Conservation (phyloP, 176 grass and related monocot genomes). For the Guadua angustifolia region DNA sequence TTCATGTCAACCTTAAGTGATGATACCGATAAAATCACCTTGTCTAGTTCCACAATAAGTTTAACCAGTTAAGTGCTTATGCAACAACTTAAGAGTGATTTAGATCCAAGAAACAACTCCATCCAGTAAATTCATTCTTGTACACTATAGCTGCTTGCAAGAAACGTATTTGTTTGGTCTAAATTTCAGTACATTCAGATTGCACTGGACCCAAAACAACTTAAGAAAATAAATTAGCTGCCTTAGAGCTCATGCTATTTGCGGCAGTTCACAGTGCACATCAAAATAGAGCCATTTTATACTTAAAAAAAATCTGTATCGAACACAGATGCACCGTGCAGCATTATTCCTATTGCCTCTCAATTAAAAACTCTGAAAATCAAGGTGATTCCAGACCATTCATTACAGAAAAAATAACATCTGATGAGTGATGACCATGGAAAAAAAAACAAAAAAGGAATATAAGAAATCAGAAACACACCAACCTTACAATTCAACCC, state of each 20-base stretch:
- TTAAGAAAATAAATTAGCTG: background rate
- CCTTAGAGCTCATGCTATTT: background rate
- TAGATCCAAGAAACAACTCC: background rate
- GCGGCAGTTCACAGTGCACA: background rate
- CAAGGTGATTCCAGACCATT: background rate
- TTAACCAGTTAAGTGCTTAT: background rate
- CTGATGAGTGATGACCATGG: background rate
- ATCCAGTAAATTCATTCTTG: background rate
- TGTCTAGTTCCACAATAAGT: background rate
- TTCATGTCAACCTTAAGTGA: background rate
- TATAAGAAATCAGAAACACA: background rate
- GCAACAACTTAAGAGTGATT: background rate
- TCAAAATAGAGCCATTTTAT: background rate
- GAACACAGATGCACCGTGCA: background rate
- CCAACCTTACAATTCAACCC: conserved; percentile 10
- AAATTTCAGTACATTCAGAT: background rate
- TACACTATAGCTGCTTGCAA: background rate
- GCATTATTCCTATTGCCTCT: background rate
- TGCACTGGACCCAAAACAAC: background rate
- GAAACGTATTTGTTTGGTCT: background rate
- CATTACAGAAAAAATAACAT: background rate
- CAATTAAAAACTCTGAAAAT: background rate
- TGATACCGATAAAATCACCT: background rate
- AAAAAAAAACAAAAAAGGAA: background rate
- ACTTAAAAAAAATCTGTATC: background rate